These are phyloP conservation scores for Pseudogymnoascus sp. DNA, from an alignment of 2,329 filamentous ascomycete genomes.

Conservation along the genomic window DNA sequence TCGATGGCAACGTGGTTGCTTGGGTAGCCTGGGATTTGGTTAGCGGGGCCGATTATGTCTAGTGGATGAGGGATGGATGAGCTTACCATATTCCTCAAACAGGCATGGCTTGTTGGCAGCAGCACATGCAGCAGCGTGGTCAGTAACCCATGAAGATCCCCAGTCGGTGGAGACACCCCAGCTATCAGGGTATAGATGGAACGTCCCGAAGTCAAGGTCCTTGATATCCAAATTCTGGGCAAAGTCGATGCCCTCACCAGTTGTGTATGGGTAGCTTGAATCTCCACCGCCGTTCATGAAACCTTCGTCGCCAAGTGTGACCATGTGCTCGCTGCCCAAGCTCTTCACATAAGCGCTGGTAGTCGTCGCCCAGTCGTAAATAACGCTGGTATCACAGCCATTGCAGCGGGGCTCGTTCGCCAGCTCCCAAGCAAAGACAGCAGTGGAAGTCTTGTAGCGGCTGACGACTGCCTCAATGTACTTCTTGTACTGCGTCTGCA, in stretches of 20 bases:
- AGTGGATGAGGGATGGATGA: not conserved
- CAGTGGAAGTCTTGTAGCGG: conserved; percentile 48
- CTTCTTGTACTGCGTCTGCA: conserved; percentile 47
- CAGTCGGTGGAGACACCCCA: conserved; percentile 33
- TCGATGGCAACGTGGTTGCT: conserved; percentile 10
- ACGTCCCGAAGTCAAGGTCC: conserved; percentile 44
- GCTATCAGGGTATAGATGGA: conserved; percentile 41
- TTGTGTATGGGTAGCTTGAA: conserved; percentile 35
- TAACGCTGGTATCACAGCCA: conserved; percentile 47
- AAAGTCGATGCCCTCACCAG: conserved; percentile 36
- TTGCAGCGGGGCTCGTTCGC: conserved; percentile 60
- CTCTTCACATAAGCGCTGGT: conserved; percentile 56
- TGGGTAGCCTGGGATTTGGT: not conserved
- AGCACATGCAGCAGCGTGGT: conserved; percentile 33
- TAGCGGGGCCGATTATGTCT: not conserved
- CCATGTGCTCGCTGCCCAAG: conserved; percentile 52
- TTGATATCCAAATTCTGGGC: conserved; percentile 37
- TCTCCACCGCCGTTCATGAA: conserved; percentile 32
- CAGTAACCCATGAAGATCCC: conserved; percentile 39
- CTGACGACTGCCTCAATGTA: conserved; percentile 53
- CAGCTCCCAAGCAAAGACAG: conserved; percentile 62
- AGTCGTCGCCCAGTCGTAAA: conserved; percentile 50
- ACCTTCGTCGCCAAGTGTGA: conserved; percentile 57
- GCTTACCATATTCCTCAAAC: conserved; percentile 33
- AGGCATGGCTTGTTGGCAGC: conserved; percentile 33